Conservation (phyloP, 2,329 filamentous ascomycete genomes). For the Alternaria angustiovoidea region DNA sequence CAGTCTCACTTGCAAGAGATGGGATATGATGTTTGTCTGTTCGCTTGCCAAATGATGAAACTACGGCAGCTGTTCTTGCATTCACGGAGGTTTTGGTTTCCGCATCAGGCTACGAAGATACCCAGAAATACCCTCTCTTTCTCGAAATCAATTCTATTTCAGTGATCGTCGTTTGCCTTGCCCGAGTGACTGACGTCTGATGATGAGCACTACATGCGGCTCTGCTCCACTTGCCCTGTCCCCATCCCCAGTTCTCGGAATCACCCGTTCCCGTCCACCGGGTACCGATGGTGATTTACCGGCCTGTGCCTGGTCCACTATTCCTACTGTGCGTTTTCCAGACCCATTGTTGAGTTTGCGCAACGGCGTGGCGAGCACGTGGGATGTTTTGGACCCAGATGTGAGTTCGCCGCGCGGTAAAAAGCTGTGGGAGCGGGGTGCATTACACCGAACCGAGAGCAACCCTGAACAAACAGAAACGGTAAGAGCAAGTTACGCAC, state of each 20-base stretch:
- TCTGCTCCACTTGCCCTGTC: neutral
- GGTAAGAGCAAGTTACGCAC: neutral
- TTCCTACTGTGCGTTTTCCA: neutral
- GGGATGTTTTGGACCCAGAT: conserved; percentile 9
- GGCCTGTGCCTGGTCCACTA: neutral
- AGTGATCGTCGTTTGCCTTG: neutral
- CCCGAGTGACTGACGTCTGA: neutral
- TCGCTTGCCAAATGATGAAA: neutral
- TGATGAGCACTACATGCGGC: neutral
- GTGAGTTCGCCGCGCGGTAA: conserved; percentile 12
- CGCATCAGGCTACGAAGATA: neutral
- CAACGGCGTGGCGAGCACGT: neutral
- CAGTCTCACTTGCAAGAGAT: neutral
- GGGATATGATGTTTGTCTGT: neutral
- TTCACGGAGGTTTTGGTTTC: neutral
- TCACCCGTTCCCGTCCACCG: neutral
- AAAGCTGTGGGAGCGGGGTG: neutral
- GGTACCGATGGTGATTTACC: neutral
- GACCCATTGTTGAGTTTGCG: neutral
- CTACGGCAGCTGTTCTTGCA: neutral
- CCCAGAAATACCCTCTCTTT: neutral
- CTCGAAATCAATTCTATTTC: neutral
- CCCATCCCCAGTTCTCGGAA: neutral
- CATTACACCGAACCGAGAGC: neutral
- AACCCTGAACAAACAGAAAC: neutral